Conservation (phyloP, 2,329 filamentous ascomycete species). For the Colletotrichum eremochloae region DNA sequence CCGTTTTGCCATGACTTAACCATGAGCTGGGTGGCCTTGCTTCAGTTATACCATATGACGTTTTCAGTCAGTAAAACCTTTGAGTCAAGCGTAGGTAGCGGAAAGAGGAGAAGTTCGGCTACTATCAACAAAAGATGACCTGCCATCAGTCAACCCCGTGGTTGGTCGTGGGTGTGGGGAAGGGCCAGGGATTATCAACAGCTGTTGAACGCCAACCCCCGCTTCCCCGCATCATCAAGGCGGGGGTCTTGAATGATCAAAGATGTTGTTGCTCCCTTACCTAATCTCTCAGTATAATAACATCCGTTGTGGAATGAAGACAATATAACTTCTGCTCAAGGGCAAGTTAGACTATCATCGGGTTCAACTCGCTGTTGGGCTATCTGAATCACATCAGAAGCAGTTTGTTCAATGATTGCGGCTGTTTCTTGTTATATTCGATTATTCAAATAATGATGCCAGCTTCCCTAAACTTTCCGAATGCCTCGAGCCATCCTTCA, state of each 20-base stretch:
- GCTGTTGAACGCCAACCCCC: slow-evolving; percentile 14
- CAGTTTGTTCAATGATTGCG: neutral
- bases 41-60: neutral
- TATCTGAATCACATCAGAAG: neutral
- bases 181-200: slow-evolving; percentile 22
- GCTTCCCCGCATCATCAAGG: slow-evolving; percentile 20
- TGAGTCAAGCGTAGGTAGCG: slow-evolving; percentile 11
- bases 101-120: slow-evolving; percentile 36
- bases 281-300: slow-evolving; percentile 33
- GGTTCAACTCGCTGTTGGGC: neutral
- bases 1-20: slow-evolving; percentile 38
- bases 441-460: slow-evolving; percentile 53
- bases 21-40: neutral
- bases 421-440: neutral
- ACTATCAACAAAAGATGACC: neutral
- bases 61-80: neutral
- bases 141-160: slow-evolving; percentile 21
- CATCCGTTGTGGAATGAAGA: slow-evolving; percentile 25
- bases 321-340: neutral
- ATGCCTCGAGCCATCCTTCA: slow-evolving; percentile 58
- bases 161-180: slow-evolving; percentile 33
- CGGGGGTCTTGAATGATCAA: slow-evolving; percentile 18
- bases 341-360: neutral
- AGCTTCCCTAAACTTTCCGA: slow-evolving; percentile 57
- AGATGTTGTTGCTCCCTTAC: slow-evolving; percentile 29